phyloP scores from a whole-genome alignment of 2,329 filamentous ascomycete genomes.

The Aspergillus flavus region DNA sequence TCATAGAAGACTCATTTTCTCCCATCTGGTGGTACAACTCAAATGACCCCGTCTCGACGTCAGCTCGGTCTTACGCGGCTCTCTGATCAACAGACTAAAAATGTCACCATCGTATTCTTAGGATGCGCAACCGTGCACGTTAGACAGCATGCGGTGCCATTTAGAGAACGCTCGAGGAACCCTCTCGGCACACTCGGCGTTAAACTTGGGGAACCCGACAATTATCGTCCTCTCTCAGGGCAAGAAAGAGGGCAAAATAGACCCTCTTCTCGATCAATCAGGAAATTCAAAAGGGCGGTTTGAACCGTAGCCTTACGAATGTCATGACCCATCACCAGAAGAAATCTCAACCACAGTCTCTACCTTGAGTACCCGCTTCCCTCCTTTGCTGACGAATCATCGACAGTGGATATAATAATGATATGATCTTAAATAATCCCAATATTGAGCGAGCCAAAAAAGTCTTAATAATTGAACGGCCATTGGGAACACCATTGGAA shows the following conservation, averaged over 20 bases:
- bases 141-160: slow-evolving; percentile 6
- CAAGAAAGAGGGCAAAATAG: neutral
- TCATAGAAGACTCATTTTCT: neutral
- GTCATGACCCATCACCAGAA: slow-evolving; percentile 8
- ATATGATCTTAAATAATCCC: neutral
- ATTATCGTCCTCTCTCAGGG: neutral
- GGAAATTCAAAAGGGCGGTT: slow-evolving; percentile 12
- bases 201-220: neutral
- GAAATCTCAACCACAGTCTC: neutral
- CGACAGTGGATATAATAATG: neutral
- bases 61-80: slow-evolving; percentile 27
- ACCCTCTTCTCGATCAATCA: neutral
- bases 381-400: slow-evolving; percentile 14
- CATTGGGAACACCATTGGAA: neutral
- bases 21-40: slow-evolving; percentile 1
- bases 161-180: slow-evolving; percentile 3
- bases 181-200: slow-evolving; percentile 2
- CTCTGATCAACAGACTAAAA: slow-evolving; percentile 23
- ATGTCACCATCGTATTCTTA: slow-evolving; percentile 19
- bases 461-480: neutral
- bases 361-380: neutral
- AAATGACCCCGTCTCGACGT: slow-evolving; percentile 12
- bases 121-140: slow-evolving; percentile 18
- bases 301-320: slow-evolving; percentile 17
- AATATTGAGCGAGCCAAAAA: neutral